These are phyloP conservation scores for Naematelia encephala DNA, from an alignment of 768 basidiomycete genomes.

Conservation along the genomic window DNA sequence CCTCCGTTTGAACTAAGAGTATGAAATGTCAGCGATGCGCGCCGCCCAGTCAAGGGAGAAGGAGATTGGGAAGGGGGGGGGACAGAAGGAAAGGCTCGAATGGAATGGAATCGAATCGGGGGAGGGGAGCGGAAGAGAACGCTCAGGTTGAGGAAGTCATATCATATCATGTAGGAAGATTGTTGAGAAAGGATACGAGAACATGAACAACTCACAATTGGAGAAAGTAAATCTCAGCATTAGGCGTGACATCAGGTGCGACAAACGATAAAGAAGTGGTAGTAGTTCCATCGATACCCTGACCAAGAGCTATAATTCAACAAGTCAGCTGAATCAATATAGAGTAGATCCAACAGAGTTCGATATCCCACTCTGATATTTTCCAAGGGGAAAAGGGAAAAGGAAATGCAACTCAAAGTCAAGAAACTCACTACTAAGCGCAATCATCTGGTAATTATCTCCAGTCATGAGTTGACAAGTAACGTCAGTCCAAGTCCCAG, in stretches of 20 bases:
- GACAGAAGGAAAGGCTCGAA: too few species aligned
- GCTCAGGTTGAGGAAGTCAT: not conserved
- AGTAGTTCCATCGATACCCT: slow-evolving; percentile 40
- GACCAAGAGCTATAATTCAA: slow-evolving; percentile 32
- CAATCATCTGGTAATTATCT: slow-evolving; percentile 34
- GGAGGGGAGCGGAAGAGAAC: not conserved
- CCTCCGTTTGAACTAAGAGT: slow-evolving; percentile 36
- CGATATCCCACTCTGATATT: too few species aligned
- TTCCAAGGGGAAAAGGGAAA: too few species aligned
- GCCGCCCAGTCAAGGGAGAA: too few species aligned
- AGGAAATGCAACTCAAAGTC: too few species aligned
- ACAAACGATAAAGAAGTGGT: slow-evolving; percentile 22
- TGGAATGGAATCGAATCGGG: not conserved
- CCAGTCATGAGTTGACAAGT: slow-evolving; percentile 46
- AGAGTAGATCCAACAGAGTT: too few species aligned
- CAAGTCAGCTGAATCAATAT: too few species aligned
- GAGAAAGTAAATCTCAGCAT: slow-evolving; percentile 48
- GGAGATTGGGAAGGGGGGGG: too few species aligned
- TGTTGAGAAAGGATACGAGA: not conserved
- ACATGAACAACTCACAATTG: slow-evolving; percentile 33
- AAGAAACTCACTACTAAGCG: not conserved
- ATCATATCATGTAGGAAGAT: too few species aligned
- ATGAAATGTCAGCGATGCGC: not conserved
- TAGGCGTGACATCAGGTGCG: slow-evolving; percentile 42
- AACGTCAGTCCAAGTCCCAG: slow-evolving; percentile 36